Percentiles rank a stretch among this genome's conserved stretches.
Conservation (phyloP, 257 asterid genomes). For the Gentiana dahurica region DNA sequence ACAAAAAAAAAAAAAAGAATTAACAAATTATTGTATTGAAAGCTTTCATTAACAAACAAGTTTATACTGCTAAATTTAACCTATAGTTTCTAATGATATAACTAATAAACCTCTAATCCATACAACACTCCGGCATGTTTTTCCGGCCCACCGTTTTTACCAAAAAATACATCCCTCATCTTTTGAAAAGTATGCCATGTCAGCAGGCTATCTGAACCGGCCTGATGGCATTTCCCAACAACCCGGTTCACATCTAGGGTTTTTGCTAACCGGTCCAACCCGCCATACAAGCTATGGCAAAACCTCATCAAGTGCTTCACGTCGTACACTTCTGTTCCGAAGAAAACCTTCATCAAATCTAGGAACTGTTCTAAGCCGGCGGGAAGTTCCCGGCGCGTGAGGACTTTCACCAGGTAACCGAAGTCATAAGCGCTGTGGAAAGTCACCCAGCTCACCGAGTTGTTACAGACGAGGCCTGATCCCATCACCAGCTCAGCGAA, state of each 20-base stretch:
- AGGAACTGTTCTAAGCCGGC: conserved; percentile 30
- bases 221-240: conserved; percentile 62
- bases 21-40: too few species aligned
- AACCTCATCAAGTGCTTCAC: conserved; percentile 53
- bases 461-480: conserved; percentile 53
- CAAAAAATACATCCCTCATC: conserved; percentile 47
- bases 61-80: too few species aligned
- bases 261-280: conserved; percentile 58
- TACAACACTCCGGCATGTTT: conserved; percentile 56
- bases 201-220: conserved; percentile 71
- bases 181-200: conserved; percentile 71
- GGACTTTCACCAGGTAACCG: conserved; percentile 48
- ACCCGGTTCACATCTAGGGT: conserved; percentile 50
- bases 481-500: conserved; percentile 56
- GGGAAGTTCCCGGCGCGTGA: conserved; percentile 56
- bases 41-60: too few species aligned
- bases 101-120: conserved; percentile 46
- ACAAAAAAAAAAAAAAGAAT: too few species aligned
- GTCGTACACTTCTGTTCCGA: conserved; percentile 49
- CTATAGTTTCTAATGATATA: too few species aligned
- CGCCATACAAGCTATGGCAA: conserved; percentile 48
- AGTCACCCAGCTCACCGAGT: conserved; percentile 53
- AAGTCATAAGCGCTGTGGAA: conserved; percentile 78
- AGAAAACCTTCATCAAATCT: conserved; percentile 30
- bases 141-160: conserved; percentile 36